These are phyloP conservation scores for Pichia cephalocereana DNA, from an alignment of 805 yeast species.

Conservation along the genomic window DNA sequence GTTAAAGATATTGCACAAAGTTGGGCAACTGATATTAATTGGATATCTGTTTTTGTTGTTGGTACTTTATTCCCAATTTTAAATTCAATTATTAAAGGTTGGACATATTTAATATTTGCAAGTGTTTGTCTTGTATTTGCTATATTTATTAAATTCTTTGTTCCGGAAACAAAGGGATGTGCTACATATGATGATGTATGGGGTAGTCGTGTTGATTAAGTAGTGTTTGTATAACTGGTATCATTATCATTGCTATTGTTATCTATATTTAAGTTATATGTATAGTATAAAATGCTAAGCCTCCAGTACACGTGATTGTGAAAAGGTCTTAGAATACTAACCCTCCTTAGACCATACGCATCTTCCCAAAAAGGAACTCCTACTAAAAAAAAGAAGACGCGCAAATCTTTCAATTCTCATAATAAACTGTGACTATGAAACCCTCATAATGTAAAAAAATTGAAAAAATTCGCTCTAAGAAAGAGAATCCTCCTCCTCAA, in stretches of 20 bases:
- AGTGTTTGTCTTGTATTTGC: slow-evolving; percentile 42
- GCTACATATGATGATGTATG: slow-evolving; percentile 59
- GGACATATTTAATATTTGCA: slow-evolving; percentile 68
- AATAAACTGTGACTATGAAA: not conserved
- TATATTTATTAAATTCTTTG: slow-evolving; percentile 33
- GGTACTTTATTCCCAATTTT: slow-evolving; percentile 76
- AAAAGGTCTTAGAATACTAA: not conserved
- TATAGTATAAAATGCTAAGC: no score
- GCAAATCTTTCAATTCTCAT: no score
- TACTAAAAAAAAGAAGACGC: not conserved
- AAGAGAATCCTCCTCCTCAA: no score
- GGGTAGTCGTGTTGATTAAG: slow-evolving; percentile 23
- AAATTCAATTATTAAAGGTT: slow-evolving; percentile 60
- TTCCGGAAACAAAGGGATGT: slow-evolving; percentile 77
- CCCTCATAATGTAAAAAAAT: no score
- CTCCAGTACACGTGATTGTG: not conserved
- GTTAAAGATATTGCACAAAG: slow-evolving; percentile 86
- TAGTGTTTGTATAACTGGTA: no score
- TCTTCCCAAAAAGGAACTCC: no score
- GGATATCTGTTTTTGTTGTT: slow-evolving; percentile 80
- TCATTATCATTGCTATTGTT: not conserved
- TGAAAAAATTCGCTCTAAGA: no score
- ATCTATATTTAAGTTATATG: no score
- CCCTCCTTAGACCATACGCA: not conserved
- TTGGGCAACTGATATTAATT: slow-evolving; percentile 83